Evolutionary conservation across 73 alveolate species (phyloP), one percentile per base, ranked within the genome.

Genomic region (Paramecium tetraurelia): DNA sequence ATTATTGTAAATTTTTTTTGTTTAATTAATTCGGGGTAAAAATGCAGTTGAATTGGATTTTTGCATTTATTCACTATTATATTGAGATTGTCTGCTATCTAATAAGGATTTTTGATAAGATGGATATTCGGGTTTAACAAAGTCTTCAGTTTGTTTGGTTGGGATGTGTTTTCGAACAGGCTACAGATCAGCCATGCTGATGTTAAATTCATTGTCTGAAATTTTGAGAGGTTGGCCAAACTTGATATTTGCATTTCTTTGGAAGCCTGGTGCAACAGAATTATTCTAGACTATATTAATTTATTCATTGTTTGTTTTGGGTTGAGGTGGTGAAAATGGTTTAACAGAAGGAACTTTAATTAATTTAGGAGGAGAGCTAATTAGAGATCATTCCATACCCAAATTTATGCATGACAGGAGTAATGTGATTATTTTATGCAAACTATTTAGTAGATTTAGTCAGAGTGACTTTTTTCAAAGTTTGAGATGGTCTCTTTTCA

Each of bases 281-380:
- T 63, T 63, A 18, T 63, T 63, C 48, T 63, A 63, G 46, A 33
- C 48, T 63, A 63, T 63, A 33, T 63, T 63, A 63, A 63, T 63
- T 33, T 63, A 33, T 63, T 63, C 84, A 63, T 63, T 63, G 9
- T 63, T 63, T 11, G 84, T 31, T 24, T 63, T 63, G 5, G 84
- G 84, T 63, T 63, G 9, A 12, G 84, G 84, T 63, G 84, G 84
- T 27, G 84, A 63, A 63, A 63, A 63, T 22, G 84, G 84, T 63
- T 63, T 63, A 31, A 63, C 53, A 4, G 46, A 63, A 63, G 84
- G 84, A 63, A 63, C 84, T 63, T 63, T 27, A 27, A 27, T 33
- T 63, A 63, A 63, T 33, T 63, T 63, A 20, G 48, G 50, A 31
- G 84, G 84, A 63, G 84, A 63, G 46, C 84, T 63, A 14, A 2